phyloP scores from a whole-genome alignment of 2,329 filamentous ascomycete genomes.

The Botrytis elliptica region DNA sequence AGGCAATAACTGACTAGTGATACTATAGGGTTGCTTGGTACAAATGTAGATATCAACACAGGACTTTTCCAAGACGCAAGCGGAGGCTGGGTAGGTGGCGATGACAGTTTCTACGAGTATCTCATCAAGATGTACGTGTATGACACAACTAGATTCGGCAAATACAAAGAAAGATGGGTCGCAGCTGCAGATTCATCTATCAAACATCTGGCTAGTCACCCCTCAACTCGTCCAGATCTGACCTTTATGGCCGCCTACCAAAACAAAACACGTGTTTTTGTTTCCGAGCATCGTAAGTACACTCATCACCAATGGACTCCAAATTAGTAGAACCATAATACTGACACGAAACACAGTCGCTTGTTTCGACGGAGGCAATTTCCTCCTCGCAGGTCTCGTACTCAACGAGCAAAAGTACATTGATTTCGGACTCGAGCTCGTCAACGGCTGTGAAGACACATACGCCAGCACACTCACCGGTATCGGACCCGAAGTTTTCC shows the following conservation, averaged over 20 bases:
- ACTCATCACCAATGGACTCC: too few species aligned
- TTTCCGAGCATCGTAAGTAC: constrained; percentile 45
- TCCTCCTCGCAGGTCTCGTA: constrained; percentile 75
- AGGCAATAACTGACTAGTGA: neutral
- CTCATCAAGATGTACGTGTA: constrained; percentile 90
- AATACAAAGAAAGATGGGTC: constrained; percentile 74
- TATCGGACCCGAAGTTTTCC: constrained; percentile 71
- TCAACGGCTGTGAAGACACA: constrained; percentile 70
- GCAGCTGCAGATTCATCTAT: constrained; percentile 75
- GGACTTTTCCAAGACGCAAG: constrained; percentile 65
- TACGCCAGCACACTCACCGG: constrained; percentile 67
- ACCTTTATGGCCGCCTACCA: constrained; percentile 66
- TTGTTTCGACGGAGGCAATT: constrained; percentile 82
- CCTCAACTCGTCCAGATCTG: constrained; percentile 63
- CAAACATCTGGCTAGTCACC: constrained; percentile 66
- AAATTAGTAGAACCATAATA: neutral
- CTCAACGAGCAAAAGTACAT: constrained; percentile 66
- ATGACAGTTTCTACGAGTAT: constrained; percentile 85
- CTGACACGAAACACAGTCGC: constrained; percentile 50
- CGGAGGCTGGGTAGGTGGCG: constrained; percentile 76
- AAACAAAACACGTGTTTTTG: constrained; percentile 45
- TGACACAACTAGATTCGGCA: constrained; percentile 60
- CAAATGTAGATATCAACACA: constrained; percentile 59
- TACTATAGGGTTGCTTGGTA: constrained; percentile 61
- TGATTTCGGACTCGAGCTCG: constrained; percentile 70